Evolutionary conservation across 2,329 filamentous ascomycete species (phyloP).

Genomic region (Exserohilum rostratum): DNA sequence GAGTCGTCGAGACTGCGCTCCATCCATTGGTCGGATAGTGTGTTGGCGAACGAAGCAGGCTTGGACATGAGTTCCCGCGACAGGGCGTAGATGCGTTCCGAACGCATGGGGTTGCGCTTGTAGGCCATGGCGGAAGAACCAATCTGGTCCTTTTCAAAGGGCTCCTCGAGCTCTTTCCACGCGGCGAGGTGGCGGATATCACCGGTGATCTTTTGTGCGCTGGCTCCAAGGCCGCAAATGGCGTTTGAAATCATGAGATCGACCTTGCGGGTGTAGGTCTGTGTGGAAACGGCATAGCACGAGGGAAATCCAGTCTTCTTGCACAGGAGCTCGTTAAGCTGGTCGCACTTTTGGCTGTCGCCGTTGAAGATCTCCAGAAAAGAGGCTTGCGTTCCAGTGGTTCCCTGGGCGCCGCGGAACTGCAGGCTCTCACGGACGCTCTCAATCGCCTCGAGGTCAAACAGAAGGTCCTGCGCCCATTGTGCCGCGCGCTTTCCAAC

Average conservation of each 20-base stretch:
- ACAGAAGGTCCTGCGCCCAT: conserved; percentile 77
- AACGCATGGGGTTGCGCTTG: conserved; percentile 67
- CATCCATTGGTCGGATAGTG: conserved; percentile 78
- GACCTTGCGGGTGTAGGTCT: conserved; percentile 81
- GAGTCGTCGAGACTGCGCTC: conserved; percentile 80
- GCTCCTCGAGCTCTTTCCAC: conserved; percentile 85
- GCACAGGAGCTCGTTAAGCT: conserved; percentile 67
- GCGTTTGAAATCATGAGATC: conserved; percentile 82
- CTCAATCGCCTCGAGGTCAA: conserved; percentile 78
- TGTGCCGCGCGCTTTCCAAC: conserved; percentile 72
- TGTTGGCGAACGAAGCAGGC: conserved; percentile 61
- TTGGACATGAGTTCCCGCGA: conserved; percentile 62
- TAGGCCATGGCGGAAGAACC: conserved; percentile 61
- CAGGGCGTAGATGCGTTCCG: conserved; percentile 65
- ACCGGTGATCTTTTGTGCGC: conserved; percentile 73
- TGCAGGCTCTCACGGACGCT: conserved; percentile 69
- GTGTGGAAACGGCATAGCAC: conserved; percentile 69
- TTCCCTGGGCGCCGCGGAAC: conserved; percentile 69
- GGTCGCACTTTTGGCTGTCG: conserved; percentile 65
- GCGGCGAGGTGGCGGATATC: conserved; percentile 76
- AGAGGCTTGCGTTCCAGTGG: conserved; percentile 62
- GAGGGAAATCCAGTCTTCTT: conserved; percentile 69
- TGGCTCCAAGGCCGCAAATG: conserved; percentile 79
- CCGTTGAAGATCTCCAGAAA: conserved; percentile 73
- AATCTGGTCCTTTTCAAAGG: conserved; percentile 75